Evolutionary conservation across 2,329 filamentous ascomycete genomes (phyloP).

Genomic region (Cytospora piceicola): DNA sequence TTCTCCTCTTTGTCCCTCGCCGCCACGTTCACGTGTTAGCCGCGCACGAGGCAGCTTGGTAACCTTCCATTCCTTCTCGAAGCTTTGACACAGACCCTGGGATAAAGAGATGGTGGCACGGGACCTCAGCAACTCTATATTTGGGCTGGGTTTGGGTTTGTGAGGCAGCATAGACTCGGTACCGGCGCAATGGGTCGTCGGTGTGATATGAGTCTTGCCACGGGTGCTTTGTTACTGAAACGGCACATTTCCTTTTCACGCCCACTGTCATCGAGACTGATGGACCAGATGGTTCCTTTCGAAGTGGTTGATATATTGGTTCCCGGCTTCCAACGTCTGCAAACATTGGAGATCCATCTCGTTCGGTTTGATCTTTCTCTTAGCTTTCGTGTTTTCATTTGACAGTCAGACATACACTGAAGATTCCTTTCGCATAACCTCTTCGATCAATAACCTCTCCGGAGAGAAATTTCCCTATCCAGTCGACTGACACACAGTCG

Average conservation of each 20-base stretch:
- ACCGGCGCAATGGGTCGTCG: background rate
- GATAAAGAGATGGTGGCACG: background rate
- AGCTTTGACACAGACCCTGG: background rate
- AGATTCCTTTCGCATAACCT: background rate
- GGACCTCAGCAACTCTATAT: background rate
- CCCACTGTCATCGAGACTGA: background rate
- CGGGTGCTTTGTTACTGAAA: background rate
- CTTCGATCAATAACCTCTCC: no score
- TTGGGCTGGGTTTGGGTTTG: background rate
- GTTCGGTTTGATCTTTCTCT: background rate
- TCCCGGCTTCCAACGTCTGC: background rate
- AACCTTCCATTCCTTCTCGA: constrained; percentile 1
- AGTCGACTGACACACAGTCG: no score
- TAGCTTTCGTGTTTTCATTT: background rate
- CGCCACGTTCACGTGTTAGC: background rate
- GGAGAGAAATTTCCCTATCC: background rate
- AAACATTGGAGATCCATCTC: background rate
- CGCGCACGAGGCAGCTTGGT: background rate
- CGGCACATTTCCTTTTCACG: background rate
- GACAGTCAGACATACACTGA: background rate
- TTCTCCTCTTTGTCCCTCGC: background rate
- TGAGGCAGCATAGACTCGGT: background rate
- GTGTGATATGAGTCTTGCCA: background rate
- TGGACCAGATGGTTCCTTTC: background rate
- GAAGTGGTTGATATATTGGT: background rate